Evolutionary conservation across 2,329 filamentous ascomycete species (phyloP), one percentile per base, ranked within the genome.

Genomic region (Penicillium verrucosum): DNA sequence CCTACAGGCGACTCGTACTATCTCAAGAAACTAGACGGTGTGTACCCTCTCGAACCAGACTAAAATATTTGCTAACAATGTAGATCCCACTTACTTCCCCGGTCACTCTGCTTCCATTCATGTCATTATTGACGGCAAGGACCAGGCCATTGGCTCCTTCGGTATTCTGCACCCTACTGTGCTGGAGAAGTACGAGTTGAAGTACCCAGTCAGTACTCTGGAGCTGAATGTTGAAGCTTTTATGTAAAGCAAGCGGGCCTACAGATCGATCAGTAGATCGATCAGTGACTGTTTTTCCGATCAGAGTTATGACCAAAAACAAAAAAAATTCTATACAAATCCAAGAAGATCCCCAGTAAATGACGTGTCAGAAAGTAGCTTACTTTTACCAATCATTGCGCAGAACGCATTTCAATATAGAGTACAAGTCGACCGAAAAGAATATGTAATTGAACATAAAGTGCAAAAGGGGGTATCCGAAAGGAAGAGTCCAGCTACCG

Each of bases 221-320:
- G 94, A 99, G 80, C 84, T 99, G 73, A 96, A 97, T 76, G 84
- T 97, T 32, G 93, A 97, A 77, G 85, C 89, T 64, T 95, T 99
- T 82, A 81, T 97, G 78, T 96, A 64, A 72, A 60, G 48, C 21
- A 36, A 44, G 2, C 18, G 27, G 18, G 27, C 8, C 14, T 29
- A 51, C 23, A 36, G 11, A 27, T 21, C 21, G 21, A 21, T 21
- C 21, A 2, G 3, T 3, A 3, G 21, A 21, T 21, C 21, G 21
- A 21, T 21, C 11, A 36, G 30, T 18, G 30, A 3, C 30, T 32
- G 32, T 45, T 34, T 8, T 51, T 27, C 16, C 45, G 30, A 51
- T 34, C 45, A 29, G 49, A 36, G 49, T 30, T 32, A 51, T 45
- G 49, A 45, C 25, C 40, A 44, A 51, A 34, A 44, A 5, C 14